Conservation (phyloP, 2,329 filamentous ascomycete species). For the Fusarium sp. region DNA sequence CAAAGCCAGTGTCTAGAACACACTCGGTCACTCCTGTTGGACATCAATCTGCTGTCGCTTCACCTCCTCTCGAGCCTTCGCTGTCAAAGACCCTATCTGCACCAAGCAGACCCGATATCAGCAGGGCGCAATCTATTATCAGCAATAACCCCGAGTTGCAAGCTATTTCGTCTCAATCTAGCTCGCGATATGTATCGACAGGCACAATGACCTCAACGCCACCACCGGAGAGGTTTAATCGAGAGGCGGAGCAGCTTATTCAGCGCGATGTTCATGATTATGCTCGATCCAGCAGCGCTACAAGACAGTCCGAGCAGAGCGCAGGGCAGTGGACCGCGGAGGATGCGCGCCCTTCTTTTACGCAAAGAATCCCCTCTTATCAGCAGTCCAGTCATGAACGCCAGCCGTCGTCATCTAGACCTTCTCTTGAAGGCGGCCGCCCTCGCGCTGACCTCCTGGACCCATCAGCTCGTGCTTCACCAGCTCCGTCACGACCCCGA, state of each 20-base stretch:
- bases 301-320: slow-evolving; percentile 43
- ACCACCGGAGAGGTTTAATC: slow-evolving; percentile 57
- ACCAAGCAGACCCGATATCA: slow-evolving; percentile 62
- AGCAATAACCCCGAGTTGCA: slow-evolving; percentile 72
- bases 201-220: slow-evolving; percentile 83
- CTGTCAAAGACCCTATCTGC: slow-evolving; percentile 57
- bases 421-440: slow-evolving; percentile 46
- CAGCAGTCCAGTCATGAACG: slow-evolving; percentile 47
- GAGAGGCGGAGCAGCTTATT: slow-evolving; percentile 26
- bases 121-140: slow-evolving; percentile 73
- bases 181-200: slow-evolving; percentile 63
- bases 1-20: slow-evolving; percentile 44
- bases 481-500: slow-evolving; percentile 67
- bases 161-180: slow-evolving; percentile 63
- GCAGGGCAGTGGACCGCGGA: slow-evolving; percentile 30
- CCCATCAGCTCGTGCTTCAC: slow-evolving; percentile 37
- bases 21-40: slow-evolving; percentile 50
- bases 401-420: slow-evolving; percentile 45
- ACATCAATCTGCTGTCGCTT: slow-evolving; percentile 39
- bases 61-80: slow-evolving; percentile 48
- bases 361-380: slow-evolving; percentile 43
- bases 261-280: slow-evolving; percentile 43
- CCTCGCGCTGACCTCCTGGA: slow-evolving; percentile 47
- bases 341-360: slow-evolving; percentile 37
- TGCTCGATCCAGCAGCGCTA: slow-evolving; percentile 47